Conservation (phyloP, 2,329 filamentous ascomycete genomes). For the Pseudonectria foliicola region DNA sequence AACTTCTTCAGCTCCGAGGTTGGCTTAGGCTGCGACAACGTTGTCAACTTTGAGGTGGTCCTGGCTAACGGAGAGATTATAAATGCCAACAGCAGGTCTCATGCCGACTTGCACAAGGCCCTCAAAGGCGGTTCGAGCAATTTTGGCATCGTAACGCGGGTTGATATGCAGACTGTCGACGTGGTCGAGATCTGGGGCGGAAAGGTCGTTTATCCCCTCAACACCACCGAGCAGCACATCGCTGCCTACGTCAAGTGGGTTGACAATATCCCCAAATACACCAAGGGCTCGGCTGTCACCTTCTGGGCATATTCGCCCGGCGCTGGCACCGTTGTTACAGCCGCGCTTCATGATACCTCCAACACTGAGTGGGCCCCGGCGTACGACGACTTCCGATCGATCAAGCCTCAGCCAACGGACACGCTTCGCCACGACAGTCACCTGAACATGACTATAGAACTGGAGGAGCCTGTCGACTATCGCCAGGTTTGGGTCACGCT, state of each 20-base stretch:
- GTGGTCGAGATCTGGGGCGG: slow-evolving; percentile 11
- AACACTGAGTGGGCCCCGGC: too few species aligned
- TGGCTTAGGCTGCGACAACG: slow-evolving; percentile 31
- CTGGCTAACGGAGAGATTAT: slow-evolving; percentile 30
- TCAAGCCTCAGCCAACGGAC: neutral
- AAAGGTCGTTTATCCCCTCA: slow-evolving; percentile 8
- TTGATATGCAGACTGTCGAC: slow-evolving; percentile 12
- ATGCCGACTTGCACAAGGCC: slow-evolving; percentile 10
- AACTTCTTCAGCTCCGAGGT: slow-evolving; percentile 10
- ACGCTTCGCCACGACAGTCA: slow-evolving; percentile 2
- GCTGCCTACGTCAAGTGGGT: slow-evolving; percentile 5
- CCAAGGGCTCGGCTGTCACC: too few species aligned
- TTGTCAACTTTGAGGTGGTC: slow-evolving; percentile 36
- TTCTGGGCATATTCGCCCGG: too few species aligned
- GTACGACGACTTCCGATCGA: too few species aligned
- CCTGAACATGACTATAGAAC: slow-evolving; percentile 2
- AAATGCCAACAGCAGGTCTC: slow-evolving; percentile 2
- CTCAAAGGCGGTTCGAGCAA: slow-evolving; percentile 12
- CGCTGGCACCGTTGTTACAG: too few species aligned
- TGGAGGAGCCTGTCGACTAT: slow-evolving; percentile 1
- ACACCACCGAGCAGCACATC: slow-evolving; percentile 9
- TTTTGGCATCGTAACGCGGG: slow-evolving; percentile 13
- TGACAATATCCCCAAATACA: too few species aligned
- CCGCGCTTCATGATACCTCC: too few species aligned
- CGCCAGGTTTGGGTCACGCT: slow-evolving; percentile 6